Conservation (phyloP, 2,329 filamentous ascomycete genomes). For the Ophiostoma pallidulum region DNA sequence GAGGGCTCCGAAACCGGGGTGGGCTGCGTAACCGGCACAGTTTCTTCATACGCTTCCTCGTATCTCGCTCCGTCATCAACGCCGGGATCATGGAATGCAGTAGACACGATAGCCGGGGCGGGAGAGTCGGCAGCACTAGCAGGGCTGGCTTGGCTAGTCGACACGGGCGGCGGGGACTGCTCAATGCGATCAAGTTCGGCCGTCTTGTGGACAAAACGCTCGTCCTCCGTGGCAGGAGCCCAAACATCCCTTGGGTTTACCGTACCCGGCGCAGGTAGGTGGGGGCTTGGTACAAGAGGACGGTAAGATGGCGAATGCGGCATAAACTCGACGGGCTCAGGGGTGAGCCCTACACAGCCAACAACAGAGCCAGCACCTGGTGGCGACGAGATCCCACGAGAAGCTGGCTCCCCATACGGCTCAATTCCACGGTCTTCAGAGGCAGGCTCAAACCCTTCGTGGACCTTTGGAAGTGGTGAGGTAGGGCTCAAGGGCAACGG, state of each 20-base stretch:
- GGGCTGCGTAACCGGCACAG: conserved; percentile 1
- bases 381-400: not conserved
- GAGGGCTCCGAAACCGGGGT: not conserved
- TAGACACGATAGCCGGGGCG: not conserved
- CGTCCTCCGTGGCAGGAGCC: conserved; percentile 31
- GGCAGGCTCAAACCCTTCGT: not conserved
- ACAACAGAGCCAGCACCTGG: not conserved
- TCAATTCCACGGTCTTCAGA: not conserved
- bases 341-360: conserved; percentile 2
- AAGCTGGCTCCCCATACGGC: not conserved
- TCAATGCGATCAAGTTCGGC: conserved; percentile 28
- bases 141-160: not conserved
- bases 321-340: conserved; percentile 16
- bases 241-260: conserved; percentile 47
- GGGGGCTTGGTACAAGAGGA: conserved; percentile 18
- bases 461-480: conserved; percentile 13
- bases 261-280: conserved; percentile 34
- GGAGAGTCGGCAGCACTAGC: not conserved
- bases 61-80: not conserved
- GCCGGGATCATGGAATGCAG: not conserved
- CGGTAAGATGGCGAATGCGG: conserved; percentile 12
- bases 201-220: conserved; percentile 25
- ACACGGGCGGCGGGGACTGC: conserved; percentile 20
- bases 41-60: not conserved
- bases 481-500: conserved; percentile 17